Evolutionary conservation across 2,329 filamentous ascomycete genomes (phyloP), one percentile per base, ranked within the genome.

Genomic region (Scedosporium dehoogii): DNA sequence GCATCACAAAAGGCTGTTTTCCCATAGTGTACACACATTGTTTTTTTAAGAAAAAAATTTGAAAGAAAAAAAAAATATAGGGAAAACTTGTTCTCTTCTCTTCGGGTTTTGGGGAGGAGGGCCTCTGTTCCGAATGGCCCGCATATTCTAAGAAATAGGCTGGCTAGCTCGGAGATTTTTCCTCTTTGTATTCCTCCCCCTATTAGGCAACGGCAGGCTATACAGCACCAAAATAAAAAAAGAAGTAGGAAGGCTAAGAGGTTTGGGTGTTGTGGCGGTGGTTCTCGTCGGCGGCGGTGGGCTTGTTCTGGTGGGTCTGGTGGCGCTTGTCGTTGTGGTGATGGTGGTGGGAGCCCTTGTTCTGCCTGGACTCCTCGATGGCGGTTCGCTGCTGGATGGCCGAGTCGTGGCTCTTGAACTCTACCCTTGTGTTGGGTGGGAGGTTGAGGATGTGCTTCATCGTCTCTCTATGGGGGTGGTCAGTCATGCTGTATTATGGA

Each of bases 351-450:
- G 75, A 74, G 18, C 79, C 82, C 76, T 96, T 96, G 71, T 96
- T 92, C 68, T 93, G 91, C 65, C 92, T 89, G 62, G 91, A 90
- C 74, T 96, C 91, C 70, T 97, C 92, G 66, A 96, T 92, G 21
- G 90, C 90, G 33, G 88, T 90, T 68, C 92, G 86, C 77, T 97
- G 92, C 68, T 91, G 89, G 71, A 99, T 97, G 74, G 91, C 96
- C 66, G 93, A 91, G 71, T 97, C 92, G 74, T 99, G 94, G 72
- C 89, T 94, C 78, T 96, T 96, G 85, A 92, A 99, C 69, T 94
- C 87, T 64, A 99, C 88, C 70, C 89, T 90, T 44, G 94, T 97
- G 73, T 96, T 93, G 55, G 85, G 78, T 1, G 93, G 93, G 72
- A 97, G 90, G 67, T 85, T 84, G 63, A 99, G 85, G 67, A 96